Evolutionary conservation across 768 basidiomycete species (phyloP), one percentile per base, ranked within the genome.

Genomic region (Auricularia heimuer): DNA sequence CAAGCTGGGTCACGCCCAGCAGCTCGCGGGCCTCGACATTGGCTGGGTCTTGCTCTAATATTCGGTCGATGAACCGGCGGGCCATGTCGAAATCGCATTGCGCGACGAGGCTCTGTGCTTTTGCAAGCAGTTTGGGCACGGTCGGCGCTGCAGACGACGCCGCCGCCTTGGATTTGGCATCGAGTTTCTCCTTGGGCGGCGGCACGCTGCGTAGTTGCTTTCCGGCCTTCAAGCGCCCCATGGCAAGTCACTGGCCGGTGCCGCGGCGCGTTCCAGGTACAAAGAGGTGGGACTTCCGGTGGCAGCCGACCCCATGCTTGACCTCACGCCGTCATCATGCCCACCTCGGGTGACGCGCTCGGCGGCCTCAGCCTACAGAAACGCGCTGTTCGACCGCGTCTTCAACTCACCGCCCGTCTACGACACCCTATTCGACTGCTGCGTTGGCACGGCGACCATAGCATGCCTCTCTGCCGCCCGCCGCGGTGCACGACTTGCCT

Each of bases 71-170:
- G 72, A 95, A 94, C 62, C 82, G 84, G 62, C 81, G 76, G 2
- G 93, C 92, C 61, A 95, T 84, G 62, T 88, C 83, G 72, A 90
- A 94, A 74, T 94, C 87, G 71, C 89, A 92, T 76, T 93, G 89
- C 29, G 86, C 81, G 69, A 95, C 83, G 64, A 95, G 79, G n/a
- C 82, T 78, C 71, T 91, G 90, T 0, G 90, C 86, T 73, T 93
- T 94, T 72, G 86, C 84, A 39, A 91, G 76, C 4, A 93, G 77
- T 11, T 86, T 77, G 10, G 79, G 63, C 63, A 83, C 74, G 35
- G 86, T 75, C 1, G 85, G 85, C 2, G 72, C 63, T 34, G 77
- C 71, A 16, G 54, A 12, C 11, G 24, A 10, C 29, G 24, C 2
- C 7, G 56, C 1, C 56, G 24, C 56, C 24, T 60, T 60, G 56